Percentiles rank a stretch among this genome's conserved stretches.
Evolutionary conservation across 257 asterid genomes (phyloP).

Genomic region (Scutellaria minor): DNA sequence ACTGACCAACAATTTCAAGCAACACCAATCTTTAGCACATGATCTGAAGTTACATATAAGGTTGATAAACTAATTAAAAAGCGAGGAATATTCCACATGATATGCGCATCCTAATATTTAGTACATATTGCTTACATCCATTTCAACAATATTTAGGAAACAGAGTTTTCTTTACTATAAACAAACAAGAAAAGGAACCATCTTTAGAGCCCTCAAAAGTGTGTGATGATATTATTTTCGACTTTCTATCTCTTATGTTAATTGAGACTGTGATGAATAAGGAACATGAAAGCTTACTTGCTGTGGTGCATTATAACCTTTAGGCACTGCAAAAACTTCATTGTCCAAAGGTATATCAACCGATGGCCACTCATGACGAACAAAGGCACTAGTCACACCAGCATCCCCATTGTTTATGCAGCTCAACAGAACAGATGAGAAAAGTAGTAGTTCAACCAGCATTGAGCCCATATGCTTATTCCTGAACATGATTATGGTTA

Average conservation of each 20-base stretch:
- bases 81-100: background rate
- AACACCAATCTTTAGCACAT: constrained; percentile 12
- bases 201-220: background rate
- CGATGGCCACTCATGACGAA: constrained; percentile 80
- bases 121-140: constrained; percentile 8
- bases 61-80: constrained; percentile 8
- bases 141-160: background rate
- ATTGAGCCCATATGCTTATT: constrained; percentile 45
- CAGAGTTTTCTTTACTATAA: background rate
- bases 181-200: background rate
- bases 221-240: background rate
- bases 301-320: constrained; percentile 83
- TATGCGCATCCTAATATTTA: constrained; percentile 17
- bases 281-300: constrained; percentile 59
- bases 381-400: constrained; percentile 68
- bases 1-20: background rate
- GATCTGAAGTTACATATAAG: constrained; percentile 19
- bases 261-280: background rate
- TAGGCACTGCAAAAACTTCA: constrained; percentile 72
- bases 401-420: constrained; percentile 53
- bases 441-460: constrained; percentile 46
- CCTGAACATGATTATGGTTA: constrained; percentile 35
- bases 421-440: constrained; percentile 48
- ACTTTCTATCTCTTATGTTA: background rate
- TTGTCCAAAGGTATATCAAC: constrained; percentile 77